Percentiles rank a stretch among this genome's conserved stretches.
phyloP scores from a whole-genome alignment of 441 rosid species.

The Aquilaria agallochum region DNA sequence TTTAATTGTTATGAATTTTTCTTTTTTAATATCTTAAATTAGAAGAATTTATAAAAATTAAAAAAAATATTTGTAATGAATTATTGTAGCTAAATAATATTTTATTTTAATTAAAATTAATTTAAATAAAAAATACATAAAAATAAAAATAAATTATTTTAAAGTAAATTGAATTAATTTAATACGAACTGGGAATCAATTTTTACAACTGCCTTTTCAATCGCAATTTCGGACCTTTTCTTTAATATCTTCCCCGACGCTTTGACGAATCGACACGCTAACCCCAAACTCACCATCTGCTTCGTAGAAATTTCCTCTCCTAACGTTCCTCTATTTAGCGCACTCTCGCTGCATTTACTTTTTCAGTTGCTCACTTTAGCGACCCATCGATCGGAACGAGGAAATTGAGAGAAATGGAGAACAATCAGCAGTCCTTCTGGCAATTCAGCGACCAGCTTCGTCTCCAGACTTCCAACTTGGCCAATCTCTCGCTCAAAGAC shows the following conservation, averaged over 20 bases:
- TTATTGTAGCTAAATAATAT: too few relatives aligned
- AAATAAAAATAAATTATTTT: too few relatives aligned
- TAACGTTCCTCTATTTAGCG: conserved; percentile 14
- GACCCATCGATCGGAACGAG: not conserved
- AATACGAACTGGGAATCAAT: too few relatives aligned
- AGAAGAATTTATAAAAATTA: too few relatives aligned
- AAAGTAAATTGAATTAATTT: too few relatives aligned
- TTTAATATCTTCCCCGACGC: conserved; percentile 9
- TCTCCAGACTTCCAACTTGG: conserved; percentile 47
- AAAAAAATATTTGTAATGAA: too few relatives aligned
- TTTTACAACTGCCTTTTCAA: too few relatives aligned
- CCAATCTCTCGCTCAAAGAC: conserved; percentile 75
- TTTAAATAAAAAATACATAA: too few relatives aligned
- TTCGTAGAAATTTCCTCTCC: conserved; percentile 47
- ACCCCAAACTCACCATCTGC: conserved; percentile 11
- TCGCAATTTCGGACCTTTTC: too few relatives aligned
- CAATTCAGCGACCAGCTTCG: conserved; percentile 92
- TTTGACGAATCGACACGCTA: conserved; percentile 69
- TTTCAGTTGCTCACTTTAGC: not conserved
- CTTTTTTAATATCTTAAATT: too few relatives aligned
- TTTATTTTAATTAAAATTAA: too few relatives aligned
- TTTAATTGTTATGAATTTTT: too few relatives aligned
- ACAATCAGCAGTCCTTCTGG: conserved; percentile 77
- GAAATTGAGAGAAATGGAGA: conserved; percentile 42
- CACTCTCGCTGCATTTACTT: conserved; percentile 12